Percentiles rank a stretch among this genome's conserved stretches.
Evolutionary conservation across 257 asterid genomes (phyloP).

Genomic region (Cynanchum wilfordii): DNA sequence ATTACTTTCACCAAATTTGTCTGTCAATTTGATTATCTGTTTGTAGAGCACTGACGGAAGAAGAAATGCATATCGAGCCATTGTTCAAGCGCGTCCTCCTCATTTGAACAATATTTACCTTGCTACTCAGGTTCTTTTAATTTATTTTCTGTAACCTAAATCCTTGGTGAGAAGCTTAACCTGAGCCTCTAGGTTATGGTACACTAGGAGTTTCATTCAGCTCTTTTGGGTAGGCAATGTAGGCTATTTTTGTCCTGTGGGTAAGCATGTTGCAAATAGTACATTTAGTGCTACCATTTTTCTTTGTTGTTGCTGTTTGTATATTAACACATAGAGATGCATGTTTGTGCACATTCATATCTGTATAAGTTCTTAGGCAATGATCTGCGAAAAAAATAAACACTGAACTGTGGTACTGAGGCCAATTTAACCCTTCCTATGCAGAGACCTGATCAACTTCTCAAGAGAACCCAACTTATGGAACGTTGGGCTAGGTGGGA

Average conservation of each 20-base stretch:
- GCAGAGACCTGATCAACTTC: constrained; percentile 97
- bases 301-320: background rate
- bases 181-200: background rate
- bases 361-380: background rate
- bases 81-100: constrained; percentile 96
- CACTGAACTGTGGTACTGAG: background rate
- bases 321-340: background rate
- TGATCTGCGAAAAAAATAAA: background rate
- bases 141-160: background rate
- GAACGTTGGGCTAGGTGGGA: constrained; percentile 99
- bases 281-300: background rate
- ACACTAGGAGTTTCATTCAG: background rate
- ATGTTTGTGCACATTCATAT: background rate
- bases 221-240: constrained; percentile 40
- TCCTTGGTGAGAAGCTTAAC: background rate
- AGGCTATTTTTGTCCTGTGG: constrained; percentile 32
- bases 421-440: constrained; percentile 4
- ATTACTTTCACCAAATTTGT: constrained; percentile 21
- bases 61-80: constrained; percentile 88
- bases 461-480: constrained; percentile 94
- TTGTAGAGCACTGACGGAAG: constrained; percentile 72
- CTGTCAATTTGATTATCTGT: constrained; percentile 16
- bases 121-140: constrained; percentile 84
- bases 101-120: constrained; percentile 88
- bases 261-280: constrained; percentile 1